Percentiles rank a stretch among this genome's conserved stretches.
These are phyloP conservation scores for Trichocladium antarcticum DNA, from an alignment of 495 filamentous ascomycete genomes.

Conservation along the genomic window DNA sequence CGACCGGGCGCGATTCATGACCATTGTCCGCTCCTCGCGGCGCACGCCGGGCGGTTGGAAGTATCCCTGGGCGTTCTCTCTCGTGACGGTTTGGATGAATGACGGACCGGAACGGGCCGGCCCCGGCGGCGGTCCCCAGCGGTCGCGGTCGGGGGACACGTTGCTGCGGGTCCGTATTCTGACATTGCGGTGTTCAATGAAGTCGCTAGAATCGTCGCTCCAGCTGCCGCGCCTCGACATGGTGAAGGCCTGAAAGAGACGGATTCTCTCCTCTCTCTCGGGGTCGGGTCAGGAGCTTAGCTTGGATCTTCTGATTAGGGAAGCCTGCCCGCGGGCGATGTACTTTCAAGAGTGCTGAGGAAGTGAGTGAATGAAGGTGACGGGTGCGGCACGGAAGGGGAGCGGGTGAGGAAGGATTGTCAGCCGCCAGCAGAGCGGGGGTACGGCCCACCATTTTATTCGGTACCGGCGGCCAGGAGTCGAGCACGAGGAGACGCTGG, in stretches of 20 bases:
- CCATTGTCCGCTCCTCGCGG: slow-evolving; percentile 24
- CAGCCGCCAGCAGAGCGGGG: slow-evolving; percentile 24
- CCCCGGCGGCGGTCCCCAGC: background rate
- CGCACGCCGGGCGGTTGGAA: slow-evolving; percentile 24
- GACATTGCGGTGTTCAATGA: background rate
- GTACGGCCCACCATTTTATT: slow-evolving; percentile 30
- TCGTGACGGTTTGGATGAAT: slow-evolving; percentile 29
- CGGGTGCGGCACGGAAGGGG: slow-evolving; percentile 9
- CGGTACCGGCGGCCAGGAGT: slow-evolving; percentile 15
- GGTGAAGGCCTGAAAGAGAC: background rate
- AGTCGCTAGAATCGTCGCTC: slow-evolving; percentile 2
- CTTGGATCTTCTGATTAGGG: too few relatives aligned
- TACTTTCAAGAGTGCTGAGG: background rate
- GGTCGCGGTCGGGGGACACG: too few relatives aligned
- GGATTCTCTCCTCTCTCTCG: too few relatives aligned
- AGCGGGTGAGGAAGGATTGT: slow-evolving; percentile 26
- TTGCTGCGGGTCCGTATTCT: background rate
- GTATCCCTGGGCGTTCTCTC: slow-evolving; percentile 26
- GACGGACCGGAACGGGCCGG: slow-evolving; percentile 23
- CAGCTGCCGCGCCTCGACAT: background rate
- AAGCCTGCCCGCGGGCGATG: background rate
- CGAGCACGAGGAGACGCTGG: background rate
- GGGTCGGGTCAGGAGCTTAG: too few relatives aligned
- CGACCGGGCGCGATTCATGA: slow-evolving; percentile 32
- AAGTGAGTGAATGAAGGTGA: slow-evolving; percentile 4